Percentiles rank a stretch among this genome's conserved stretches.
Conservation (phyloP, 441 rosid species). For the Melastoma candidum region DNA sequence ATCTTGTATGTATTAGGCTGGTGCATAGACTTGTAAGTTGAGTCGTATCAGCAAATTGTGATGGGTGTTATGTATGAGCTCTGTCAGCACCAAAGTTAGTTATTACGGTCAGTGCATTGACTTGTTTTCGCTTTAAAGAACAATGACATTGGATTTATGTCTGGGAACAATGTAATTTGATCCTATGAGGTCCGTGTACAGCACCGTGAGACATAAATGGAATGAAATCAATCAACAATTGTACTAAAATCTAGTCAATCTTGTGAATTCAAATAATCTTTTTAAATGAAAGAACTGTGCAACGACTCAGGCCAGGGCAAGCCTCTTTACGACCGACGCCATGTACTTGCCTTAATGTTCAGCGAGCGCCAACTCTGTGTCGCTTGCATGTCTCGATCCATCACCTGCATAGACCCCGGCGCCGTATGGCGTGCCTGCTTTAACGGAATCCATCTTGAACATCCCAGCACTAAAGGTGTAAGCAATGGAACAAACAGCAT, state of each 20-base stretch:
- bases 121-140: no score
- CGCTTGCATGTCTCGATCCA: slow-evolving; percentile 82
- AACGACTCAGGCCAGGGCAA: slow-evolving; percentile 35
- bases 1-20: no score
- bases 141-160: background rate
- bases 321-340: slow-evolving; percentile 80
- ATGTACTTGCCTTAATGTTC: slow-evolving; percentile 97
- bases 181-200: background rate
- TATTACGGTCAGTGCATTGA: no score
- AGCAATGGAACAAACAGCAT: slow-evolving; percentile 95
- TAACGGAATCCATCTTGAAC: slow-evolving; percentile 83
- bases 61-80: no score
- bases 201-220: background rate
- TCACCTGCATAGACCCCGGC: slow-evolving; percentile 92
- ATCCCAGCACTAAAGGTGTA: slow-evolving; percentile 98
- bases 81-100: no score
- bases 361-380: slow-evolving; percentile 68
- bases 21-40: no score
- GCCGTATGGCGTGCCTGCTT: slow-evolving; percentile 96
- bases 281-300: slow-evolving; percentile 11
- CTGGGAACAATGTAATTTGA: background rate
- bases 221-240: background rate
- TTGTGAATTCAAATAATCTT: slow-evolving; percentile 5
- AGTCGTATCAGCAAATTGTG: no score
- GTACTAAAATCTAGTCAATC: background rate